Evolutionary conservation across 306 rosid genomes (phyloP).

Genomic region (Betula pendula): DNA sequence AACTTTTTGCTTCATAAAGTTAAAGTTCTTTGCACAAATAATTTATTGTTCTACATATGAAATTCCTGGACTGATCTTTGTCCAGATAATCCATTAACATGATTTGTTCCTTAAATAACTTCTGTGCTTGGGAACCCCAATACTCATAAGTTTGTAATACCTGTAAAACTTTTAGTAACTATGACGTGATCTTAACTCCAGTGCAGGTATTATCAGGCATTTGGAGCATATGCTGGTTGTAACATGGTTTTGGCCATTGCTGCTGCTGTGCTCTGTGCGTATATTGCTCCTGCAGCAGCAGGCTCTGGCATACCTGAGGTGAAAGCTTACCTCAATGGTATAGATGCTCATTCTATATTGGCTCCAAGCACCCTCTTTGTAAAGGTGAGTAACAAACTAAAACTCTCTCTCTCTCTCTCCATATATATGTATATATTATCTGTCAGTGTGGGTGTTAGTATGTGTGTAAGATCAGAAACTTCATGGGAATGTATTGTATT

Average conservation of each 20-base stretch:
- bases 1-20: neutral
- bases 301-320: conserved; percentile 94
- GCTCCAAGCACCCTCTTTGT: conserved; percentile 81
- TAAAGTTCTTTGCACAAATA: neutral
- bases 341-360: conserved; percentile 70
- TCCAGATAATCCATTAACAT: neutral
- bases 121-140: neutral
- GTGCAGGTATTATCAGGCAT: conserved; percentile 71
- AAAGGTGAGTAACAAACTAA: conserved; percentile 44
- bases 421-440: too few relatives aligned
- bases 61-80: conserved; percentile 1
- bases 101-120: neutral
- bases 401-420: neutral
- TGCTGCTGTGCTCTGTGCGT: conserved; percentile 69
- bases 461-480: neutral
- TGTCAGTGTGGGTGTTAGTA: neutral
- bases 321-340: conserved; percentile 85
- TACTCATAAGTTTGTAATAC: neutral
- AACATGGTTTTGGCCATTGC: conserved; percentile 57
- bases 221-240: conserved; percentile 45
- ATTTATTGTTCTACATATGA: neutral
- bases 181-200: conserved; percentile 18
- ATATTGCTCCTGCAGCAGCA: conserved; percentile 76
- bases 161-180: conserved; percentile 21
- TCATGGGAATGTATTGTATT: neutral